Conservation (phyloP, 331 rosid species). For the Malus hybrid region DNA sequence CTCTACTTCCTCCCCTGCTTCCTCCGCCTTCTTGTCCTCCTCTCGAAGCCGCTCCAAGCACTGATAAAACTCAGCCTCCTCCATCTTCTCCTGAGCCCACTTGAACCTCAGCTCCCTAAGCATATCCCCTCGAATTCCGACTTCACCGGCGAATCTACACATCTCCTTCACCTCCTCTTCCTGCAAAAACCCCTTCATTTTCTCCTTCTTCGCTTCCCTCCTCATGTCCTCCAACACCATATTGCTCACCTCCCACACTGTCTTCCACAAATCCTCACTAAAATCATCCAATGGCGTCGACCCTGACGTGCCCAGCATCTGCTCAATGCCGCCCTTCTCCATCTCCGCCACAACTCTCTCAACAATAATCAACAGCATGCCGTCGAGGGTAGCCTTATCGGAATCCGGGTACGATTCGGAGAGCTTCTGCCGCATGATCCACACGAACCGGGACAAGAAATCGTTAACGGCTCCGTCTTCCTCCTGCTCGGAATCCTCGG, state of each 20-base stretch:
- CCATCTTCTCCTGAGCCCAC: slow-evolving; percentile 93
- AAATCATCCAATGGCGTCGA: slow-evolving; percentile 25
- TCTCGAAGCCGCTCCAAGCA: slow-evolving; percentile 44
- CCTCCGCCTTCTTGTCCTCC: slow-evolving; percentile 25
- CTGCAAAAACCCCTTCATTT: slow-evolving; percentile 70
- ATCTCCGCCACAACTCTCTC: slow-evolving; percentile 55
- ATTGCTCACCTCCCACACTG: slow-evolving; percentile 87
- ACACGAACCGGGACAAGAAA: too few relatives aligned
- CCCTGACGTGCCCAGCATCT: slow-evolving; percentile 10
- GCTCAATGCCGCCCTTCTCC: slow-evolving; percentile 43
- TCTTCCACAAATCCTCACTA: slow-evolving; percentile 84
- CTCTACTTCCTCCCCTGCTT: slow-evolving; percentile 15
- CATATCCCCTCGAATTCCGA: slow-evolving; percentile 80
- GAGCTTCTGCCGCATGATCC: too few relatives aligned
- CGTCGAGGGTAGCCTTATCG: too few relatives aligned
- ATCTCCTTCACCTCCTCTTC: slow-evolving; percentile 76
- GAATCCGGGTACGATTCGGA: too few relatives aligned
- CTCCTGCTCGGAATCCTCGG: too few relatives aligned
- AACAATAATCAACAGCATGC: neutral
- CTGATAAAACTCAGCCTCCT: slow-evolving; percentile 73
- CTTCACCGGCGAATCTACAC: slow-evolving; percentile 84
- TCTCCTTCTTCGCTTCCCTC: slow-evolving; percentile 71
- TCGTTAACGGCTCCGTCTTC: too few relatives aligned
- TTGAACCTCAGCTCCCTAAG: slow-evolving; percentile 82
- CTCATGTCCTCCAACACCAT: slow-evolving; percentile 71